Conservation (phyloP, 495 filamentous ascomycete species). For the Aspergillus nanangensis region DNA sequence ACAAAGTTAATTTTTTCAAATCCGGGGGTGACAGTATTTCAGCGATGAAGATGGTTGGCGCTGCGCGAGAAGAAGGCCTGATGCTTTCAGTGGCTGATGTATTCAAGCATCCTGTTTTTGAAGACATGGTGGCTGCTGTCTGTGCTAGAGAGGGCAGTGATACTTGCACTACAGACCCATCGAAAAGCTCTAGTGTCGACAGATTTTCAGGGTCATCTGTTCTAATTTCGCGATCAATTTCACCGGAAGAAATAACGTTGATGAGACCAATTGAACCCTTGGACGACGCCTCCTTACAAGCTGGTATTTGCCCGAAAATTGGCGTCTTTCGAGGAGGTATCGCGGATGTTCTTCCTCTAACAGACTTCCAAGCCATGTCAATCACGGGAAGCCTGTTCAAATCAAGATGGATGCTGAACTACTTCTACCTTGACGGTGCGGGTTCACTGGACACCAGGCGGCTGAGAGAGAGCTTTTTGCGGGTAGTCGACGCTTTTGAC, state of each 20-base stretch:
- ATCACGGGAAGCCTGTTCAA: slow-evolving; percentile 54
- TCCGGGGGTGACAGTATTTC: slow-evolving; percentile 54
- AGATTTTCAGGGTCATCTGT: slow-evolving; percentile 7
- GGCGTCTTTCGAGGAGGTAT: slow-evolving; percentile 53
- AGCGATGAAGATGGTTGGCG: slow-evolving; percentile 64
- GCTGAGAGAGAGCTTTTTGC: slow-evolving; percentile 41
- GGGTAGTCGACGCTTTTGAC: slow-evolving; percentile 52
- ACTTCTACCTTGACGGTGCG: slow-evolving; percentile 52
- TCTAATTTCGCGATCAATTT: slow-evolving; percentile 7
- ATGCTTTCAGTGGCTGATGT: slow-evolving; percentile 53
- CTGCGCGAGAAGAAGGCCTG: slow-evolving; percentile 49
- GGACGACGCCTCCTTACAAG: slow-evolving; percentile 38
- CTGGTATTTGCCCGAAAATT: slow-evolving; percentile 49
- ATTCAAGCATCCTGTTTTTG: slow-evolving; percentile 42
- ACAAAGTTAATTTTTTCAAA: slow-evolving; percentile 45
- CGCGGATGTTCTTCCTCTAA: slow-evolving; percentile 54
- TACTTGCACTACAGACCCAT: not conserved
- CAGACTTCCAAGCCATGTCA: slow-evolving; percentile 61
- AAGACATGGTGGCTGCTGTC: slow-evolving; percentile 39
- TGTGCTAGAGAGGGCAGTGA: not conserved
- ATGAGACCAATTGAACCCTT: slow-evolving; percentile 35
- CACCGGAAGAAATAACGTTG: slow-evolving; percentile 41
- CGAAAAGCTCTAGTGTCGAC: slow-evolving; percentile 9
- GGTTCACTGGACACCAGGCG: slow-evolving; percentile 42
- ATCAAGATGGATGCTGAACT: slow-evolving; percentile 51